Conservation (phyloP, 2,329 filamentous ascomycete species). For the Drechslerella coelobrocha region DNA sequence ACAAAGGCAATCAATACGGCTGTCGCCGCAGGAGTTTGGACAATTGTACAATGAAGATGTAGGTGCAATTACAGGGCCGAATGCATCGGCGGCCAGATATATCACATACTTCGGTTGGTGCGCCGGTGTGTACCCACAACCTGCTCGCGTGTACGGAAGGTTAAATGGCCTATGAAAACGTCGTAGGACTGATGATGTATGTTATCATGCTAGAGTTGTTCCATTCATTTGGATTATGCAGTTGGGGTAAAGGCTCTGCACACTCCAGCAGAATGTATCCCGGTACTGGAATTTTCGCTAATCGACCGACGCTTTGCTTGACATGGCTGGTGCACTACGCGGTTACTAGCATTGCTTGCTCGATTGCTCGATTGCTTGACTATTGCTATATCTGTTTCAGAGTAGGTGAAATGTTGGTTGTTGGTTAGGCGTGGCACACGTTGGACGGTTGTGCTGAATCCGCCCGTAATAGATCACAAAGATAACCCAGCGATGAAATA, state of each 20-base stretch:
- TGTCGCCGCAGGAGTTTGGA: background rate
- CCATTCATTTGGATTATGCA: background rate
- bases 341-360: background rate
- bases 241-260: background rate
- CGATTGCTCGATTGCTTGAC: background rate
- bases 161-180: background rate
- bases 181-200: background rate
- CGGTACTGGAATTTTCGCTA: background rate
- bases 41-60: background rate
- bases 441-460: background rate
- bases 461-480: background rate
- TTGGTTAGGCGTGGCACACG: conserved; percentile 3
- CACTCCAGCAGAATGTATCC: background rate
- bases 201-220: background rate
- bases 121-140: background rate
- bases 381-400: background rate
- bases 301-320: background rate
- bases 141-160: background rate
- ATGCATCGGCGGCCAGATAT: background rate
- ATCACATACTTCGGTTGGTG: background rate
- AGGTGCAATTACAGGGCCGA: background rate
- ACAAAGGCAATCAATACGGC: background rate
- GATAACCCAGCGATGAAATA: background rate
- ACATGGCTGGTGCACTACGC: background rate
- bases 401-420: background rate